phyloP scores from a whole-genome alignment of 2,329 filamentous ascomycete genomes.

The Trichoderma oligosporum region DNA sequence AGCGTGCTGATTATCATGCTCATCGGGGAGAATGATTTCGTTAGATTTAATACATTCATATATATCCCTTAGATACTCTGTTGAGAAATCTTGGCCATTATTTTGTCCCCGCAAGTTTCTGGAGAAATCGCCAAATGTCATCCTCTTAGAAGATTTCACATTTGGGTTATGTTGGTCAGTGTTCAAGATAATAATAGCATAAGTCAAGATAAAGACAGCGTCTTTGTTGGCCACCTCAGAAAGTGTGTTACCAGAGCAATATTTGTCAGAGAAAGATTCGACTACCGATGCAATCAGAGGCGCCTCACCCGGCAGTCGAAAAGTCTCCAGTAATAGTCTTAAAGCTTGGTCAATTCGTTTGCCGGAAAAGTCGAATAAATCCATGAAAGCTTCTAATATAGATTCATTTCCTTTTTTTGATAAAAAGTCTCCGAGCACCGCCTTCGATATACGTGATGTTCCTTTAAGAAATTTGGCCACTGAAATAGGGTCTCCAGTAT shows the following conservation, averaged over 20 bases:
- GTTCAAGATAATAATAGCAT: slow-evolving; percentile 96
- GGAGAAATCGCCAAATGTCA: slow-evolving; percentile 79
- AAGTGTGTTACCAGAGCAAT: slow-evolving; percentile 65
- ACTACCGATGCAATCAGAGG: slow-evolving; percentile 90
- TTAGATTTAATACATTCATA: slow-evolving; percentile 88
- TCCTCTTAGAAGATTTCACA: slow-evolving; percentile 71
- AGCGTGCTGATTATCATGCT: slow-evolving; percentile 93
- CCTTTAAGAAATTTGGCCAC: slow-evolving; percentile 86
- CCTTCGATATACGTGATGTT: slow-evolving; percentile 85
- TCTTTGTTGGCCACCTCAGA: slow-evolving; percentile 80
- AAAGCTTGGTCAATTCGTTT: slow-evolving; percentile 89
- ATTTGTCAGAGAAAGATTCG: slow-evolving; percentile 80
- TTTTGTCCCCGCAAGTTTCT: slow-evolving; percentile 91
- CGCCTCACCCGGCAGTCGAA: slow-evolving; percentile 90
- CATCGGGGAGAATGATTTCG: slow-evolving; percentile 94
- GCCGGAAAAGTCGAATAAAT: slow-evolving; percentile 80
- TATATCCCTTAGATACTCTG: slow-evolving; percentile 78
- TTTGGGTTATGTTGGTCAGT: slow-evolving; percentile 97
- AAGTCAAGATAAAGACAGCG: slow-evolving; percentile 83
- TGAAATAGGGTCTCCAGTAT: slow-evolving; percentile 67
- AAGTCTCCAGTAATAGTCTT: slow-evolving; percentile 80
- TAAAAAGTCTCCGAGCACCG: slow-evolving; percentile 83
- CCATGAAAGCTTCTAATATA: slow-evolving; percentile 80
- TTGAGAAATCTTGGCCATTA: slow-evolving; percentile 74
- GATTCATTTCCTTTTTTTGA: slow-evolving; percentile 85